Percentiles rank a stretch among this genome's conserved stretches.
phyloP scores from a whole-genome alignment of 495 filamentous ascomycete genomes.

The Lasiosphaeriaceae sp. region DNA sequence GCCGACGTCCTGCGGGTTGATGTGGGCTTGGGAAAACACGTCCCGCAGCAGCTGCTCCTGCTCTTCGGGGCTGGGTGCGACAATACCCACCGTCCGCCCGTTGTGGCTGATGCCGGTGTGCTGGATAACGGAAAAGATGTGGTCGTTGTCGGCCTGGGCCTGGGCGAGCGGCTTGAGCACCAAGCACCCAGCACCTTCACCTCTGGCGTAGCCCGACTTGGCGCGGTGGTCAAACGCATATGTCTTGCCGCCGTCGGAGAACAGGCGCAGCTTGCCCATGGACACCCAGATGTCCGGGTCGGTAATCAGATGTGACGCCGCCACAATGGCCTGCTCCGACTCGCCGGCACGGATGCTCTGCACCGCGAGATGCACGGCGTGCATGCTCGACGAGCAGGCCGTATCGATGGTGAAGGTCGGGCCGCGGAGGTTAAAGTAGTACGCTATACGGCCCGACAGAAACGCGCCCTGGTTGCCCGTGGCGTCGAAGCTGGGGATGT shows the following conservation, averaged over 20 bases:
- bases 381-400: slow-evolving; percentile 73
- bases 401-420: slow-evolving; percentile 73
- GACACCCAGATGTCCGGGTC: slow-evolving; percentile 42
- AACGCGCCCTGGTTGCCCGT: slow-evolving; percentile 44
- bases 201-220: slow-evolving; percentile 42
- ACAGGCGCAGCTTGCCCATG: slow-evolving; percentile 32
- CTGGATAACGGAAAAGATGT: slow-evolving; percentile 53
- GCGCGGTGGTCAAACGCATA: slow-evolving; percentile 40
- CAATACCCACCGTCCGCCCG: slow-evolving; percentile 52
- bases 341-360: slow-evolving; percentile 64
- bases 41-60: slow-evolving; percentile 47
- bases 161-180: slow-evolving; percentile 52
- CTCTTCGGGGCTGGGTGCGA: slow-evolving; percentile 46
- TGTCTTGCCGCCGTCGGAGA: slow-evolving; percentile 35
- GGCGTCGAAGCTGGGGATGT: slow-evolving; percentile 36
- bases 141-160: slow-evolving; percentile 51
- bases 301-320: slow-evolving; percentile 40
- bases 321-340: slow-evolving; percentile 43
- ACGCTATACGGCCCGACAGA: slow-evolving; percentile 53
- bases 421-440: slow-evolving; percentile 51
- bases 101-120: slow-evolving; percentile 53
- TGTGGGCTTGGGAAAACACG: slow-evolving; percentile 38
- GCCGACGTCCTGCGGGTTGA: slow-evolving; percentile 39
- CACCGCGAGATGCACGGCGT: slow-evolving; percentile 65
- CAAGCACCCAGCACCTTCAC: slow-evolving; percentile 39